Evolutionary conservation across 805 yeast species (phyloP).

Genomic region (Sungouiozyma intestinalis): DNA sequence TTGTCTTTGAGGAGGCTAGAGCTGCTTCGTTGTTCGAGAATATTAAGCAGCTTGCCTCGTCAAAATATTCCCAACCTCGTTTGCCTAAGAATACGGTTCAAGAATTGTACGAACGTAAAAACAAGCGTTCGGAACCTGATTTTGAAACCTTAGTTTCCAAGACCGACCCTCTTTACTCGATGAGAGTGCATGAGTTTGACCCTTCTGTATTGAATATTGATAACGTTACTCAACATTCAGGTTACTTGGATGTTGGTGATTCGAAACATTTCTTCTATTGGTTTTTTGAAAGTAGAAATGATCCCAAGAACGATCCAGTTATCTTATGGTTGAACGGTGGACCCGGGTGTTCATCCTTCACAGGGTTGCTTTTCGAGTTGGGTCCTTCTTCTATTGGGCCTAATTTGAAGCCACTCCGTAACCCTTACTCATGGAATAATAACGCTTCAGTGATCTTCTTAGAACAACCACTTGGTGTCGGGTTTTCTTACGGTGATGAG

Average conservation of each 20-base stretch:
- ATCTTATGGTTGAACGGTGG: slow-evolving; percentile 90
- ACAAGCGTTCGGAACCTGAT: background rate
- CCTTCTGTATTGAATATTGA: slow-evolving; percentile 54
- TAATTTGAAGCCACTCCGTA: slow-evolving; percentile 56
- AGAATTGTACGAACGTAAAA: background rate
- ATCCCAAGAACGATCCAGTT: slow-evolving; percentile 78
- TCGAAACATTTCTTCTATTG: slow-evolving; percentile 87
- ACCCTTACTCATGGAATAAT: slow-evolving; percentile 84
- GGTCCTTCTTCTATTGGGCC: slow-evolving; percentile 75
- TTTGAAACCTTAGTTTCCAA: slow-evolving; percentile 2
- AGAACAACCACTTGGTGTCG: slow-evolving; percentile 92
- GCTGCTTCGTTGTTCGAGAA: background rate
- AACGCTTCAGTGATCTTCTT: slow-evolving; percentile 85
- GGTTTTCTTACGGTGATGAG: slow-evolving; percentile 66
- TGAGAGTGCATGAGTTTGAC: slow-evolving; percentile 19
- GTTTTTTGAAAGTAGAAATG: slow-evolving; percentile 86
- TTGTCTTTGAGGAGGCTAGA: background rate
- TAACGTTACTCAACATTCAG: slow-evolving; percentile 67
- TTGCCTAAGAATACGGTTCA: background rate
- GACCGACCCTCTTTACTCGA: slow-evolving; percentile 13
- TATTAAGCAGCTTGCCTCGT: background rate
- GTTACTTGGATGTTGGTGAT: slow-evolving; percentile 68
- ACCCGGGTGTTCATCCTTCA: slow-evolving; percentile 89
- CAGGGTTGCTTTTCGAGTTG: slow-evolving; percentile 83
- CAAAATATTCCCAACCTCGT: background rate